These are phyloP conservation scores for Rhododendron ferrugineum DNA, from an alignment of 148 eudicot species.

Conservation along the genomic window DNA sequence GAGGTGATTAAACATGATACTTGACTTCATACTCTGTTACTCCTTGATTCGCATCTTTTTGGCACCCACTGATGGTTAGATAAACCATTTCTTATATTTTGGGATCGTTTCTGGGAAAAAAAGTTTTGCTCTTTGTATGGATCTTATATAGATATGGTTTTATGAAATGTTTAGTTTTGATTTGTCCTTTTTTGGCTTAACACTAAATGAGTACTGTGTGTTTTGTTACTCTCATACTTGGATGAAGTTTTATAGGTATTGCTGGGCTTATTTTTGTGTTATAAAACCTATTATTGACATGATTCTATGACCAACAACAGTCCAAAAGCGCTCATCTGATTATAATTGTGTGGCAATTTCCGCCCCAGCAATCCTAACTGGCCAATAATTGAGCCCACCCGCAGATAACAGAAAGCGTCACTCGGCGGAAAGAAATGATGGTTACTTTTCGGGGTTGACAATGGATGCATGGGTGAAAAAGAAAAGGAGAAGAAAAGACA, in stretches of 20 bases:
- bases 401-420: neutral
- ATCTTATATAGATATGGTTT: neutral
- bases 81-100: neutral
- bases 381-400: neutral
- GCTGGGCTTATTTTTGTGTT: neutral
- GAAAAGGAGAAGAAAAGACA: neutral
- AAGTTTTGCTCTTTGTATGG: neutral
- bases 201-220: neutral
- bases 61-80: neutral
- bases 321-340: neutral
- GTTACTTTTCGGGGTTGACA: neutral
- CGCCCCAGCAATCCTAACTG: neutral
- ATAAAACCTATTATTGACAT: neutral
- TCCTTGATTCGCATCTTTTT: neutral
- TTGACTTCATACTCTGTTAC: neutral
- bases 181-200: neutral
- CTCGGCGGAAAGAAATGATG: neutral
- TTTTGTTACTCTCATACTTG: neutral
- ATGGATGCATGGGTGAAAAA: neutral
- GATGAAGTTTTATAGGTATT: no score
- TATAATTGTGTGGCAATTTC: neutral
- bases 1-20: conserved; percentile 51
- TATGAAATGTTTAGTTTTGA: neutral
- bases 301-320: neutral
- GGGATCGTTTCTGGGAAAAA: neutral